These are phyloP conservation scores for Termitomyces sp. DNA, from an alignment of 768 basidiomycete genomes.

Conservation along the genomic window DNA sequence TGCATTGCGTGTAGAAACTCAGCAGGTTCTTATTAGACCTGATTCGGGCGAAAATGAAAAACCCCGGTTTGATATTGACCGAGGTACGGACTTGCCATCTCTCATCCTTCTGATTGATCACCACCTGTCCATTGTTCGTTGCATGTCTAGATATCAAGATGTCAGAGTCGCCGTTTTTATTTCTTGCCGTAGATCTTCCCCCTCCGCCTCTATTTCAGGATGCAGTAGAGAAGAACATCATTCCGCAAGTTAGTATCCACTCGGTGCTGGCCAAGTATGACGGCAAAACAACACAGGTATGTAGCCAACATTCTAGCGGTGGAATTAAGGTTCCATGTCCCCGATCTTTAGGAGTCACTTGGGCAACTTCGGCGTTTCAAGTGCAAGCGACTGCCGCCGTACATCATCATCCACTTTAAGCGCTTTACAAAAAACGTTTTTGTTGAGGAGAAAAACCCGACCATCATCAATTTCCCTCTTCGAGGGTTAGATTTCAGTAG, in stretches of 20 bases:
- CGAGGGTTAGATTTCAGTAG: conserved; percentile 90
- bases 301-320: conserved; percentile 14
- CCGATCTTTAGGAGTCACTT: conserved; percentile 64
- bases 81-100: conserved; percentile 55
- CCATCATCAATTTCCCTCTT: conserved; percentile 96
- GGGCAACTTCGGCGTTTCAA: conserved; percentile 88
- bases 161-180: conserved; percentile 86
- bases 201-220: conserved; percentile 98
- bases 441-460: conserved; percentile 98
- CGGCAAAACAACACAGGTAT: conserved; percentile 83
- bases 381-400: conserved; percentile 83
- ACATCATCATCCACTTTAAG: conserved; percentile 93
- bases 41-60: conserved; percentile 74
- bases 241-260: conserved; percentile 93
- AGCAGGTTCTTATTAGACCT: conserved; percentile 85
- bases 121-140: conserved; percentile 3
- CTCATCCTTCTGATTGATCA: neutral
- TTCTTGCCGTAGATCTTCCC: conserved; percentile 93
- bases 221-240: conserved; percentile 95
- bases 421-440: conserved; percentile 96
- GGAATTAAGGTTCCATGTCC: neutral
- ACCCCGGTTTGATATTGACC: conserved; percentile 90
- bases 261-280: conserved; percentile 93
- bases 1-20: conserved; percentile 87
- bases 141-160: conserved; percentile 75